Conservation (phyloP, 129 eudicot species). For the Gnaphalium uliginosum region DNA sequence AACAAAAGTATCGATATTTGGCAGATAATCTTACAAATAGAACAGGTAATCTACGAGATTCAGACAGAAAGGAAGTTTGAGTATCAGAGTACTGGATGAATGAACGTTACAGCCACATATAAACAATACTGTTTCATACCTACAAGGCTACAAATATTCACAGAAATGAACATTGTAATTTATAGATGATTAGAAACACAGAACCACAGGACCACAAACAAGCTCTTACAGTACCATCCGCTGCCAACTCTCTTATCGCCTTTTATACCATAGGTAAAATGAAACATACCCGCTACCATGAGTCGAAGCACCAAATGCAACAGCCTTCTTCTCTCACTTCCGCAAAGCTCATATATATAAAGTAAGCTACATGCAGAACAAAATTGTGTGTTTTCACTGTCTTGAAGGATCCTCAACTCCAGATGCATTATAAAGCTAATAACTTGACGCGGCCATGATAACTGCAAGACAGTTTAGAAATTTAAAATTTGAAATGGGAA, state of each 20-base stretch:
- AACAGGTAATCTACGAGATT: background rate
- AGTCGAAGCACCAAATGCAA: slow-evolving; percentile 8
- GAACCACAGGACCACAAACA: slow-evolving; percentile 33
- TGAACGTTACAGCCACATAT: slow-evolving; percentile 3
- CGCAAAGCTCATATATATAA: slow-evolving; percentile 22
- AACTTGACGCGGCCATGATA: slow-evolving; percentile 27
- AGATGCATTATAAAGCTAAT: slow-evolving; percentile 17
- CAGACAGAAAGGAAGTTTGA: background rate
- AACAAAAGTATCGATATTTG: background rate
- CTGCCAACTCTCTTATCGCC: slow-evolving; percentile 11
- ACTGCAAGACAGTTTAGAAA: slow-evolving; percentile 9
- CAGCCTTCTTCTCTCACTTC: slow-evolving; percentile 9
- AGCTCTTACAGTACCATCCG: slow-evolving; percentile 41
- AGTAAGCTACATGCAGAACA: slow-evolving; percentile 32
- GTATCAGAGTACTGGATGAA: background rate
- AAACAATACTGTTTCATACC: slow-evolving; percentile 32
- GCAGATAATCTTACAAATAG: background rate
- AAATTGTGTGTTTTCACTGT: slow-evolving; percentile 40
- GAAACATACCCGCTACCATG: slow-evolving; percentile 29
- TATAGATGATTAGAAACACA: slow-evolving; percentile 34
- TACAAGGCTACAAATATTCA: slow-evolving; percentile 58
- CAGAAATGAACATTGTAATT: slow-evolving; percentile 33
- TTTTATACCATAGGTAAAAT: slow-evolving; percentile 21
- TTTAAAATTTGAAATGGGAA: background rate
- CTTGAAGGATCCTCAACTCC: slow-evolving; percentile 27